Percentiles rank a stretch among this genome's conserved stretches.
These are phyloP conservation scores for Epithemia pelagica DNA, from an alignment of 108 stramenopile species.

Conservation along the genomic window DNA sequence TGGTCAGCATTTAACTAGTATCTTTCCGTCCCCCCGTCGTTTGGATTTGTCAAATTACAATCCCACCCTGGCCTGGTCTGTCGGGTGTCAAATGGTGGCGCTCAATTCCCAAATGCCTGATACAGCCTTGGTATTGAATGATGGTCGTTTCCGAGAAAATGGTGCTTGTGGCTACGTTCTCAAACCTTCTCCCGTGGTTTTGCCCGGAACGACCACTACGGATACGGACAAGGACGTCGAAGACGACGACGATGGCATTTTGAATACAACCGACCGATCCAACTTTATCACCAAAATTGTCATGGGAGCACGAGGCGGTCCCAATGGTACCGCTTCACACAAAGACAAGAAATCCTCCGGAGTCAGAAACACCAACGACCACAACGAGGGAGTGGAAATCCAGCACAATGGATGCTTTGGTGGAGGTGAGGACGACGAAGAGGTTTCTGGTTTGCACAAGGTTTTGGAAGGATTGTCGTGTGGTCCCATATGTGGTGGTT, in stretches of 20 bases:
- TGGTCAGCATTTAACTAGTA: constrained; percentile 65
- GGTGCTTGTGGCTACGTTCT: constrained; percentile 88
- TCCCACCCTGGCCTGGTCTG: constrained; percentile 78
- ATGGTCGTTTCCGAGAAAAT: constrained; percentile 84
- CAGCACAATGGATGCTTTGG: too few relatives aligned
- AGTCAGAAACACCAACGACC: neutral
- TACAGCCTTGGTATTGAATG: constrained; percentile 72
- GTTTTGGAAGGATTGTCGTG: neutral
- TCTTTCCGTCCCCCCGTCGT: constrained; percentile 78
- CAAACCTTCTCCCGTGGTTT: constrained; percentile 56
- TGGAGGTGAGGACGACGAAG: neutral
- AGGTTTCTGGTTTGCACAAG: neutral
- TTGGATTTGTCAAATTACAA: constrained; percentile 91
- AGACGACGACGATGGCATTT: neutral
- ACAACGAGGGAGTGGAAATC: too few relatives aligned
- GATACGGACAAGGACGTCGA: neutral
- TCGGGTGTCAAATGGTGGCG: constrained; percentile 89
- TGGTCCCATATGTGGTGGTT: neutral
- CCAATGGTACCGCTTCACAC: neutral
- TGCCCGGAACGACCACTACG: neutral
- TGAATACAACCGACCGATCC: neutral
- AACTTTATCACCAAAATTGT: neutral
- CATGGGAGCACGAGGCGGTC: neutral
- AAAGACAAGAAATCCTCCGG: neutral
- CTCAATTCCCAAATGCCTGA: constrained; percentile 90